Evolutionary conservation across 495 filamentous ascomycete species (phyloP).

Genomic region (Amorphotheca resinae): DNA sequence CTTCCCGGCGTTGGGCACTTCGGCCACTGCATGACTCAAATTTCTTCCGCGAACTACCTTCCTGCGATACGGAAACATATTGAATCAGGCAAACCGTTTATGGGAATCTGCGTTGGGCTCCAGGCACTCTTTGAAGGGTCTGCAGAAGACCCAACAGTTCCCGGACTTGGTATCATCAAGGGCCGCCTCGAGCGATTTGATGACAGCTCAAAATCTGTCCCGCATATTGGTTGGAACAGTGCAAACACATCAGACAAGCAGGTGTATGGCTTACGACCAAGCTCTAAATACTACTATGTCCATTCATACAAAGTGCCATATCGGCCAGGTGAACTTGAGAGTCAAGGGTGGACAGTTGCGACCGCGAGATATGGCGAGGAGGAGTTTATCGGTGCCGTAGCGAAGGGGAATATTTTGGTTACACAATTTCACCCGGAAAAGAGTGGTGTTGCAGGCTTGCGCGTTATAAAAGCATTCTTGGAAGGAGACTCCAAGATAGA

Average conservation of each 20-base stretch:
- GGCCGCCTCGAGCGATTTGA: slow-evolving; percentile 63
- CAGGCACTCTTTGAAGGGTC: slow-evolving; percentile 84
- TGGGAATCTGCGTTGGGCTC: slow-evolving; percentile 93
- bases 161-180: slow-evolving; percentile 65
- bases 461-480: slow-evolving; percentile 75
- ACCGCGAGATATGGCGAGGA: slow-evolving; percentile 79
- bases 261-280: slow-evolving; percentile 62
- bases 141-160: slow-evolving; percentile 54
- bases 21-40: slow-evolving; percentile 81
- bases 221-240: slow-evolving; percentile 97
- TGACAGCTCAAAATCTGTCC: slow-evolving; percentile 69
- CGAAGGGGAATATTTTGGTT: slow-evolving; percentile 70
- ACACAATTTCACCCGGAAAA: slow-evolving; percentile 99
- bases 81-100: slow-evolving; percentile 80
- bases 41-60: slow-evolving; percentile 66
- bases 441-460: slow-evolving; percentile 76
- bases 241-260: slow-evolving; percentile 42
- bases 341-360: slow-evolving; percentile 76
- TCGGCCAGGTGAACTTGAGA: slow-evolving; percentile 52
- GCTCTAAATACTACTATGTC: slow-evolving; percentile 96
- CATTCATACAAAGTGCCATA: slow-evolving; percentile 87
- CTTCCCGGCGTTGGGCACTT: slow-evolving; percentile 96
- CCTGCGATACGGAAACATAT: slow-evolving; percentile 72
- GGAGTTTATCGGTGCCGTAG: slow-evolving; percentile 83
- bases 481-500: slow-evolving; percentile 31